Percentiles rank a stretch among this genome's conserved stretches.
Conservation (phyloP, 169 alveolate genomes). For the Plasmodium malariae region DNA sequence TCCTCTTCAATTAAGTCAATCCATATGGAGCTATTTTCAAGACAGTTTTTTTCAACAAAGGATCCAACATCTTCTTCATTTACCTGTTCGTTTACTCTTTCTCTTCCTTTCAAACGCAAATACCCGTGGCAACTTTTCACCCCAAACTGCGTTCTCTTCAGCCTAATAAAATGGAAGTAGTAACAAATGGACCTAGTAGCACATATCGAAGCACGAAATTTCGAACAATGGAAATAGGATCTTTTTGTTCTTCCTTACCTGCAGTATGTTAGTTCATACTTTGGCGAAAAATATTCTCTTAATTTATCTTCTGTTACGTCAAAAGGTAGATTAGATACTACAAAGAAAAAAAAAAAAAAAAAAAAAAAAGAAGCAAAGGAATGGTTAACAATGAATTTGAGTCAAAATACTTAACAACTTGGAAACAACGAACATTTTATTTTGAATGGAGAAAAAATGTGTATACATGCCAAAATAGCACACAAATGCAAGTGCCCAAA, state of each 20-base stretch:
- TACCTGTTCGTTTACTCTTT: no score
- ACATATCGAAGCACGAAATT: not conserved
- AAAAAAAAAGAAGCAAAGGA: not conserved
- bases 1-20: conserved; percentile 12
- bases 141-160: conserved; percentile 29
- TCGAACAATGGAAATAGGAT: not conserved
- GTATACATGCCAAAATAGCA: no score
- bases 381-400: no score
- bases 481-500: no score
- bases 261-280: conserved; percentile 17
- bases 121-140: conserved; percentile 45
- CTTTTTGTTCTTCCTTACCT: conserved; percentile 12
- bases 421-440: no score
- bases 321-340: conserved; percentile 51
- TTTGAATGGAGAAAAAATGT: no score
- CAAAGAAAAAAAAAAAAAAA: conserved; percentile 5
- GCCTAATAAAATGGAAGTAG: not conserved
- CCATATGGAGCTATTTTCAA: not conserved
- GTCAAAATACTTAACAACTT: no score
- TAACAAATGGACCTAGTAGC: not conserved
- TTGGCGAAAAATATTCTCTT: conserved; percentile 34
- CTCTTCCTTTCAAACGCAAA: not conserved
- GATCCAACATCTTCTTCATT: conserved; percentile 5
- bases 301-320: conserved; percentile 57
- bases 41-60: conserved; percentile 7